Base-by-base conservation (phyloP, 1,139 yeast species). In the Casaregolazyma suthepensis region DNA sequence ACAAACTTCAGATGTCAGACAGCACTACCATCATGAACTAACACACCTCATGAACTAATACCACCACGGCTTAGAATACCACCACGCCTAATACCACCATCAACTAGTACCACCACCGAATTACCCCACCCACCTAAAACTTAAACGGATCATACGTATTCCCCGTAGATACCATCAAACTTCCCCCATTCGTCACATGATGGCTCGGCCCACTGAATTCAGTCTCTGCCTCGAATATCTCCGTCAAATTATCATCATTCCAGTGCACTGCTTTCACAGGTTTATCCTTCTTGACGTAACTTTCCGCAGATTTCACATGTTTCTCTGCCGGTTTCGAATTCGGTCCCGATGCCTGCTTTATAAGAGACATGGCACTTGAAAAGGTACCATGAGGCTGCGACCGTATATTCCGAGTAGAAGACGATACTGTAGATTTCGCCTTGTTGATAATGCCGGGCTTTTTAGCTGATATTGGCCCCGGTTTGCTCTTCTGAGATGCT, bases 191-290 rank as follows among this genome's bases (percentile, higher is more conserved):
- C 17, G 17, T 5, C 15, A 17, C 42, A 13, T 29, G 31, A 20
- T 10, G 15, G 17, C 40, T 35, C 17, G 40, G 40, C 17, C 40
- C 40, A 69, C 59, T 79, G 57, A 56, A 76, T 65, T 53, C 77
- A 60, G 58, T 76, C 67, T 69, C 81, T 77, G 58, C 80, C 56
- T 63, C 59, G 46, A 66, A 74, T 63, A 69, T 77, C 65, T 61
- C 68, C 59, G 66, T 81, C 67, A 67, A 72, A 18, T 66, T 67
- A 10, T 57, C 59, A 42, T 71, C 74, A 7, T 61, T 62, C 75
- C 75, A 73, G 20, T 58, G 62, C 2, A 73, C 77, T 2, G 64
- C 50, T 57, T 71, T 72, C 50, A 54, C 15, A 2, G 40, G 17
- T 35, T 35, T 35, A 6, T 15, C 17, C 5, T 13, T 35, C 17